Conservation (phyloP, 306 rosid genomes). For the Alnus glutinosa region DNA sequence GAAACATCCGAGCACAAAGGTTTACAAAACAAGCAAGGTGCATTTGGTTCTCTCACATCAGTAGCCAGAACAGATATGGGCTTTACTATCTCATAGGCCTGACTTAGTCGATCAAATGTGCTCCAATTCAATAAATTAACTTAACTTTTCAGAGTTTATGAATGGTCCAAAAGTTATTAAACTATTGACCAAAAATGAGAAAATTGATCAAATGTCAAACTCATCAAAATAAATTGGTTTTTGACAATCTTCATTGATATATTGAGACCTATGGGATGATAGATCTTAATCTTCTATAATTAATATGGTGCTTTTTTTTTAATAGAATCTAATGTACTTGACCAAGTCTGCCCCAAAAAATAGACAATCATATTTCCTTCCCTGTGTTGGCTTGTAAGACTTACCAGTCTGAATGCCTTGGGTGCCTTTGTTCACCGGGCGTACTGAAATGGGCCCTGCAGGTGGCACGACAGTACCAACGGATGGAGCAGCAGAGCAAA, state of each 20-base stretch:
- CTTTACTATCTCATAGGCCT: not conserved
- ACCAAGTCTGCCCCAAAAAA: not conserved
- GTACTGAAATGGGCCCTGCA: constrained; percentile 33
- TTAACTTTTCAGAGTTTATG: not conserved
- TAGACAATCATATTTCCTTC: not conserved
- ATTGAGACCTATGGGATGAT: not conserved
- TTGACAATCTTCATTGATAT: not conserved
- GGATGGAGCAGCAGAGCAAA: constrained; percentile 34
- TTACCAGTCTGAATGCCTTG: constrained; percentile 59
- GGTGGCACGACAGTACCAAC: constrained; percentile 23
- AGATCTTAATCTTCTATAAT: not conserved
- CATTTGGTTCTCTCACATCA: not conserved
- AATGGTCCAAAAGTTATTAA: not conserved
- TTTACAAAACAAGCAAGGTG: not conserved
- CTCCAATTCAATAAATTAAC: no score
- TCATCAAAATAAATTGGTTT: not conserved
- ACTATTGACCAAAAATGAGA: not conserved
- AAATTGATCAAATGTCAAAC: not conserved
- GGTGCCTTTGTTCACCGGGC: constrained; percentile 34
- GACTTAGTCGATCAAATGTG: not conserved
- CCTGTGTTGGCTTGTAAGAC: constrained; percentile 34
- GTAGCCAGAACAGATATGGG: not conserved
- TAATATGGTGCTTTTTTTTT: not conserved
- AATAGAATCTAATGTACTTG: not conserved
- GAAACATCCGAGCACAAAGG: not conserved